phyloP scores from a whole-genome alignment of 2,329 filamentous ascomycete species.

The Alternaria conjuncta region DNA sequence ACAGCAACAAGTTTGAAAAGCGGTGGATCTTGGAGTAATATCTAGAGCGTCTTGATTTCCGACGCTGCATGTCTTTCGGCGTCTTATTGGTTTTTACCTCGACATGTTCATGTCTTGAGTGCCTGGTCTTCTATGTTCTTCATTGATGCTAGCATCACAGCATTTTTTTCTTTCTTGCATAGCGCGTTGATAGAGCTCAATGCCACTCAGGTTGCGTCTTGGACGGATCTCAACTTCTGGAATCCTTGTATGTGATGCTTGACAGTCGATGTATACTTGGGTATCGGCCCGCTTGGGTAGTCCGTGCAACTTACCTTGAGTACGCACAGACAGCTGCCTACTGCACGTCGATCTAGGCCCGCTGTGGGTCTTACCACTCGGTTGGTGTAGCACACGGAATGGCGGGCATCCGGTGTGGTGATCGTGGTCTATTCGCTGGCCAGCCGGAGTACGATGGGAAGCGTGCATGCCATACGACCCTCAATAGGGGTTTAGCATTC shows the following conservation, averaged over 20 bases:
- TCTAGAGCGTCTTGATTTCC: not conserved
- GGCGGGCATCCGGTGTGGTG: not conserved
- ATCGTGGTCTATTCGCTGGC: not conserved
- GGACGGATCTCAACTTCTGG: not conserved
- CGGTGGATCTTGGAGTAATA: conserved; percentile 1
- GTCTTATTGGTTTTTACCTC: conserved; percentile 14
- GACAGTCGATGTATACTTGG: not conserved
- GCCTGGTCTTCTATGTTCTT: not conserved
- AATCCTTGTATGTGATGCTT: not conserved
- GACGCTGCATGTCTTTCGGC: conserved; percentile 29
- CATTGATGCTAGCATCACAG: conserved; percentile 14
- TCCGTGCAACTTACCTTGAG: not conserved
- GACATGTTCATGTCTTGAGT: conserved; percentile 3
- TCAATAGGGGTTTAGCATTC: not conserved
- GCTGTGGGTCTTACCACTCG: not conserved
- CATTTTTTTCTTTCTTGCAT: conserved; percentile 24
- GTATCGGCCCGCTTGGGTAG: not conserved
- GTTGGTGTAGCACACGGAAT: not conserved
- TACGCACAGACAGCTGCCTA: conserved; percentile 1
- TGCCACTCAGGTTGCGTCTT: not conserved
- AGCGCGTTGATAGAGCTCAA: conserved; percentile 3
- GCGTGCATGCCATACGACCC: not conserved
- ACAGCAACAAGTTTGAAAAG: not conserved
- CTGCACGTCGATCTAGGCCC: not conserved
- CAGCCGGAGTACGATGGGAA: not conserved